Percentiles rank a stretch among this genome's conserved stretches.
These are phyloP conservation scores for Fraxinus paxiana DNA, from an alignment of 305 asterid genomes.

Conservation along the genomic window DNA sequence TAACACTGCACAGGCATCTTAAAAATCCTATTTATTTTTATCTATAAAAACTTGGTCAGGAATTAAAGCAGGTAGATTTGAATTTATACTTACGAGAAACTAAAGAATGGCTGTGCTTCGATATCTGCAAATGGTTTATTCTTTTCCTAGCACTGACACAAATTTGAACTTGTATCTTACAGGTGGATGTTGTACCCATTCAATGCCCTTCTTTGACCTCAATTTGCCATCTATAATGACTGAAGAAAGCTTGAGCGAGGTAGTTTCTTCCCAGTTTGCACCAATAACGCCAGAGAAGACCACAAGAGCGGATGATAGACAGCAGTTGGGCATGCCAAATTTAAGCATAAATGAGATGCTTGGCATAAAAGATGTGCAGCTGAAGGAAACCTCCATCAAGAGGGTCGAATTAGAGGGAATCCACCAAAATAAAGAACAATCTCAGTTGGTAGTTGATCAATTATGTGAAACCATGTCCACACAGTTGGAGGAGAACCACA, in stretches of 20 bases:
- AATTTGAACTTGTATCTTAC: conserved; percentile 23
- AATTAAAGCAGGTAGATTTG: neutral
- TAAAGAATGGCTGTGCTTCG: neutral
- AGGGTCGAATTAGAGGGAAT: conserved; percentile 31
- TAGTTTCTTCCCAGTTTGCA: conserved; percentile 37
- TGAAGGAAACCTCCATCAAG: conserved; percentile 17
- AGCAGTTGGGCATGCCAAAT: conserved; percentile 22
- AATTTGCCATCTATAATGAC: conserved; percentile 42
- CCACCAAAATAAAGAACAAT: conserved; percentile 30
- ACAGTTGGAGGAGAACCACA: conserved; percentile 53
- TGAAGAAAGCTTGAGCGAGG: conserved; percentile 39
- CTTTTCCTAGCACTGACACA: conserved; percentile 20
- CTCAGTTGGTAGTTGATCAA: conserved; percentile 31
- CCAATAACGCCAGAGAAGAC: conserved; percentile 65
- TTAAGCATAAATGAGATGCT: conserved; percentile 23
- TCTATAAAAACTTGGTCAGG: neutral
- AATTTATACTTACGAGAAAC: neutral
- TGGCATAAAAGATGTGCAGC: conserved; percentile 24
- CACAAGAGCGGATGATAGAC: conserved; percentile 29
- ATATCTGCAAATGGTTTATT: conserved; percentile 8
- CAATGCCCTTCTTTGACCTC: conserved; percentile 43
- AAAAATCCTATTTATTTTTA: neutral
- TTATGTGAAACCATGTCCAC: conserved; percentile 32
- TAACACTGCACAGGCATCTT: neutral
- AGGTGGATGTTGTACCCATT: conserved; percentile 46